phyloP scores from a whole-genome alignment of 768 basidiomycete genomes.

The Daedaleopsis nitida region DNA sequence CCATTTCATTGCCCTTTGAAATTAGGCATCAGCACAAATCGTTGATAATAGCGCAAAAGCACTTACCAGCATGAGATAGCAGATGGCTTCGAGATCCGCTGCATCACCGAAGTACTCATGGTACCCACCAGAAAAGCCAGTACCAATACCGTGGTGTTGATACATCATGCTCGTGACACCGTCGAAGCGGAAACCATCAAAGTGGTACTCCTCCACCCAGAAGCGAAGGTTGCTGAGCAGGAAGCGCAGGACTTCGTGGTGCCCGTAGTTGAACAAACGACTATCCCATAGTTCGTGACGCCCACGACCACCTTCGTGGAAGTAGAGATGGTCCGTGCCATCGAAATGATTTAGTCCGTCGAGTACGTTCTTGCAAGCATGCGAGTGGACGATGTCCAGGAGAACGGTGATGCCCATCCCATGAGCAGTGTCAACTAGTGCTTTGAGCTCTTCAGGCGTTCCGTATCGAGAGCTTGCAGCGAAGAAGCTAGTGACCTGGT shows the following conservation, averaged over 20 bases:
- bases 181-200: slow-evolving; percentile 98
- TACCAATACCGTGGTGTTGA: slow-evolving; percentile 94
- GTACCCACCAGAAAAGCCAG: slow-evolving; percentile 97
- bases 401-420: slow-evolving; percentile 90
- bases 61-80: slow-evolving; percentile 95
- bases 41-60: not conserved
- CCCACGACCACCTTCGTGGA: slow-evolving; percentile 91
- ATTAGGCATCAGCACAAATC: not conserved
- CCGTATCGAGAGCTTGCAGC: slow-evolving; percentile 96
- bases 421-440: slow-evolving; percentile 94
- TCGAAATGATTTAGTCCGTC: slow-evolving; percentile 97
- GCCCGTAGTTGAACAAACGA: slow-evolving; percentile 94
- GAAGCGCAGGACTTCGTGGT: slow-evolving; percentile 94
- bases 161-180: slow-evolving; percentile 99
- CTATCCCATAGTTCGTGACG: slow-evolving; percentile 98
- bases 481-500: slow-evolving; percentile 97
- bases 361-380: slow-evolving; percentile 96
- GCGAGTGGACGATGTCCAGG: slow-evolving; percentile 96
- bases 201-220: slow-evolving; percentile 93
- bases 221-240: slow-evolving; percentile 92
- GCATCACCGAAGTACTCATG: slow-evolving; percentile 93
- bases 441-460: slow-evolving; percentile 92
- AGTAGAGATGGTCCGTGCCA: slow-evolving; percentile 96
- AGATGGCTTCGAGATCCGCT: slow-evolving; percentile 87
- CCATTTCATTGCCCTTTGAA: slow-evolving; percentile 83